A percentile compares a stretch with the other conserved stretches of the same genome.
Evolutionary conservation across 768 basidiomycete genomes (phyloP).

Genomic region (Filobasidium wieringae): DNA sequence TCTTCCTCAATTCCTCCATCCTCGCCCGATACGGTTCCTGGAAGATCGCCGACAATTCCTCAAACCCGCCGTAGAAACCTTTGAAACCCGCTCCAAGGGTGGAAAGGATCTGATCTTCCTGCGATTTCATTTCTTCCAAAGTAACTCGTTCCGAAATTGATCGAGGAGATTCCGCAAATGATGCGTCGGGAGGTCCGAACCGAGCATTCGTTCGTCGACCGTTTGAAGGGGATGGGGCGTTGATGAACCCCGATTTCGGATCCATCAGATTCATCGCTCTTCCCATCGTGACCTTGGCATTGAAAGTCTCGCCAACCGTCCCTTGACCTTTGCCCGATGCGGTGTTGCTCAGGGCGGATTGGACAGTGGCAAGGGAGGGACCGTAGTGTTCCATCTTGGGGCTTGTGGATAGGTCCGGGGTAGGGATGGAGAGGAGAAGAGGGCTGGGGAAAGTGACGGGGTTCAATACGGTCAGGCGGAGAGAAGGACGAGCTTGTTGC

Average conservation of each 20-base stretch:
- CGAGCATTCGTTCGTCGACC: no score
- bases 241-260: no score
- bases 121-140: no score
- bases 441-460: slow-evolving; percentile 12
- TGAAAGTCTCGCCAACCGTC: no score
- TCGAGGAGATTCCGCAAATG: no score
- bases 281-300: no score
- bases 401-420: neutral
- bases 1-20: neutral
- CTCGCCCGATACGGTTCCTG: neutral
- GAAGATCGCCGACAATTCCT: slow-evolving; percentile 12
- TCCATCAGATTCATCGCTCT: no score
- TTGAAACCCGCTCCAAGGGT: slow-evolving; percentile 15
- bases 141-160: no score
- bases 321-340: no score
- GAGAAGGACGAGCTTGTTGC: slow-evolving; percentile 1
- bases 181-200: no score
- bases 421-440: slow-evolving; percentile 19
- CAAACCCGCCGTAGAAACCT: slow-evolving; percentile 30
- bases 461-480: slow-evolving; percentile 16
- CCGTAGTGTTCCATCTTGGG: slow-evolving; percentile 15
- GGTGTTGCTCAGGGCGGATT: neutral
- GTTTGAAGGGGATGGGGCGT: no score
- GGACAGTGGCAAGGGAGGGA: slow-evolving; percentile 15
- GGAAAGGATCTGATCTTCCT: slow-evolving; percentile 20